phyloP scores from a whole-genome alignment of 371 early-diverging fungal species.

The Rhizopus sp. region DNA sequence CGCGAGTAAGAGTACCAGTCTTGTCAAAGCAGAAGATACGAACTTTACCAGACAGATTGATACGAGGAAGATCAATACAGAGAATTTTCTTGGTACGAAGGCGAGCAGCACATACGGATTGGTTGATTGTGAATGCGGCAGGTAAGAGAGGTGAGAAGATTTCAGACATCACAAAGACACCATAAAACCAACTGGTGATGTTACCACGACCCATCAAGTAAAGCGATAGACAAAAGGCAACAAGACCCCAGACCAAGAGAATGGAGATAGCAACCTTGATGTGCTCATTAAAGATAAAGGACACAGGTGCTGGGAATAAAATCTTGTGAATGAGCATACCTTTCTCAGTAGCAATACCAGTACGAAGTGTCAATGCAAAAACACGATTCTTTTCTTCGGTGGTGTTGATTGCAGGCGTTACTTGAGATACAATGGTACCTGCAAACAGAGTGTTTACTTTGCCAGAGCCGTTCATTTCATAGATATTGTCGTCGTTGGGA shows the following conservation, averaged over 20 bases:
- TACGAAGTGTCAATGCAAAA: slow-evolving; percentile 64
- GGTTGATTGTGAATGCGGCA: slow-evolving; percentile 73
- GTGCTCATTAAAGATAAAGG: slow-evolving; percentile 75
- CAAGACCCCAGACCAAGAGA: slow-evolving; percentile 62
- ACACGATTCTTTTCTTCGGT: slow-evolving; percentile 17
- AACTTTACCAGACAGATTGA: slow-evolving; percentile 85
- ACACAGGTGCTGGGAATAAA: slow-evolving; percentile 62
- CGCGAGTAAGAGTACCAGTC: slow-evolving; percentile 80
- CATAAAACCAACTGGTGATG: slow-evolving; percentile 36
- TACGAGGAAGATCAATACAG: slow-evolving; percentile 76
- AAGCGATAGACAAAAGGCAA: slow-evolving; percentile 50
- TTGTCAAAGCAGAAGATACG: slow-evolving; percentile 91
- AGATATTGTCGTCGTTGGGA: slow-evolving; percentile 42
- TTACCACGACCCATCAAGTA: slow-evolving; percentile 34
- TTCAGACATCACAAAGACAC: slow-evolving; percentile 65
- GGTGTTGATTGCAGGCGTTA: slow-evolving; percentile 11
- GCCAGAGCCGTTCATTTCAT: slow-evolving; percentile 33
- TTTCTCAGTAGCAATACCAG: slow-evolving; percentile 78
- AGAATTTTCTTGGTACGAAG: slow-evolving; percentile 61
- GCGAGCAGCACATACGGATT: slow-evolving; percentile 68
- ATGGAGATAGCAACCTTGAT: slow-evolving; percentile 65
- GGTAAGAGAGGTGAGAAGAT: slow-evolving; percentile 69
- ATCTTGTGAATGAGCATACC: slow-evolving; percentile 81
- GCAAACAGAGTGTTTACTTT: slow-evolving; percentile 64
- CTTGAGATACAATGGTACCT: slow-evolving; percentile 62